Evolutionary conservation across 306 rosid genomes (phyloP).

Genomic region (Begonia loranthoides): DNA sequence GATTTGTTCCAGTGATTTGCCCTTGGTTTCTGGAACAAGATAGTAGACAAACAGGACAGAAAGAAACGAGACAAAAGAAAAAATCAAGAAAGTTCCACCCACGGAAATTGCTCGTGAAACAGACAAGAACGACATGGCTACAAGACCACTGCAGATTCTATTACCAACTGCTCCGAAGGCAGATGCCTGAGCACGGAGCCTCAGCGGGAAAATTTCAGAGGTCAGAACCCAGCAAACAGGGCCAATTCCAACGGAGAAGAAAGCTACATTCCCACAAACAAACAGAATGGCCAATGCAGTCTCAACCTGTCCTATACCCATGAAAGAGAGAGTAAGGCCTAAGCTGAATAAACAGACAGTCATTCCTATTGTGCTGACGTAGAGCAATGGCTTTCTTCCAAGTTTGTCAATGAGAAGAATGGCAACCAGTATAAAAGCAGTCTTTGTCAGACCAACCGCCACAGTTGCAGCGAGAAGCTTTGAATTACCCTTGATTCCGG

Average conservation of each 20-base stretch:
- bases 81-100: constrained; percentile 63
- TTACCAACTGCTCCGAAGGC: constrained; percentile 84
- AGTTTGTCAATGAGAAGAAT: constrained; percentile 59
- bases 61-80: constrained; percentile 54
- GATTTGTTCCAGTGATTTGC: constrained; percentile 87
- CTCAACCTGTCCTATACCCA: constrained; percentile 36
- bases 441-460: constrained; percentile 77
- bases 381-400: constrained; percentile 80
- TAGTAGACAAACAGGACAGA: constrained; percentile 49
- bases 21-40: constrained; percentile 79
- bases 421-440: constrained; percentile 65
- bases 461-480: constrained; percentile 78
- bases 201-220: constrained; percentile 79
- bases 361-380: constrained; percentile 87
- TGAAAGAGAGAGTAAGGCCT: constrained; percentile 33
- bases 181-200: constrained; percentile 77
- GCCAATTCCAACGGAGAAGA: constrained; percentile 84
- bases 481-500: constrained; percentile 50
- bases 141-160: constrained; percentile 71
- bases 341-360: constrained; percentile 60
- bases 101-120: constrained; percentile 40
- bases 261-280: constrained; percentile 90
- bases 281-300: constrained; percentile 42
- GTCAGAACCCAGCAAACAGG: constrained; percentile 94
- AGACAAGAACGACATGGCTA: constrained; percentile 90